These are phyloP conservation scores for Ambrosiella xylebori DNA, from an alignment of 2,329 filamentous ascomycete species.

Conservation along the genomic window DNA sequence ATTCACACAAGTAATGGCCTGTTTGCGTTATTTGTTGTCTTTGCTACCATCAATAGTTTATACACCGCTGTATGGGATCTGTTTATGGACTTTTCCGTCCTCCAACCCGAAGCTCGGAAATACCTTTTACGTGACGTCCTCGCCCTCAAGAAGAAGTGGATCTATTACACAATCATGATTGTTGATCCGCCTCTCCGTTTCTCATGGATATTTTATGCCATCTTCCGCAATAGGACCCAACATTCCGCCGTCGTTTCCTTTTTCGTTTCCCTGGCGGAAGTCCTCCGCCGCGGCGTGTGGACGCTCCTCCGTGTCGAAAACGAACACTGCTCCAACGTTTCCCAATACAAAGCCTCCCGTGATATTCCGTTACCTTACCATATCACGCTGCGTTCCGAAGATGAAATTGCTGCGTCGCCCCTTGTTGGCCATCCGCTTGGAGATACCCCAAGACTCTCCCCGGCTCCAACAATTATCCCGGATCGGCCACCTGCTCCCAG, in stretches of 20 bases:
- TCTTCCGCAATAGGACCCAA: conserved; percentile 62
- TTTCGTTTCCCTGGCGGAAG: conserved; percentile 58
- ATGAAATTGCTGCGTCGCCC: conserved; percentile 9
- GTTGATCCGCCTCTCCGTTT: conserved; percentile 76
- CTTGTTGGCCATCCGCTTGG: background rate
- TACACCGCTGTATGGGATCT: conserved; percentile 86
- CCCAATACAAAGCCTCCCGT: conserved; percentile 72
- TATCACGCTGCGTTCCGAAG: conserved; percentile 23
- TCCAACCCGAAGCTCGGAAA: conserved; percentile 55
- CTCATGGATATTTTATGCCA: conserved; percentile 85
- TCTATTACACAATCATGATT: conserved; percentile 74
- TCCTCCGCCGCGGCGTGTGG: conserved; percentile 79
- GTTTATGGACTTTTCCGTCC: conserved; percentile 89
- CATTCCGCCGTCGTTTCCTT: conserved; percentile 76
- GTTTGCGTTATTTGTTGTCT: conserved; percentile 59
- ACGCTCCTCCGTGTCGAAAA: conserved; percentile 89
- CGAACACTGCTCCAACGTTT: conserved; percentile 87
- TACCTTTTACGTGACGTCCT: conserved; percentile 58
- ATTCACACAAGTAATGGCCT: conserved; percentile 41
- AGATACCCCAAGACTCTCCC: background rate
- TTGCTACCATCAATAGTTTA: conserved; percentile 64
- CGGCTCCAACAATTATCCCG: background rate
- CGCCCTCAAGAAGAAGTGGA: conserved; percentile 60
- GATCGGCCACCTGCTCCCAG: background rate
- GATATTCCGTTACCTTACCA: conserved; percentile 77